Percentiles rank a stretch among this genome's conserved stretches.
Evolutionary conservation across 116 monocot genomes (phyloP).

Genomic region (Papilionanthe hybrid): DNA sequence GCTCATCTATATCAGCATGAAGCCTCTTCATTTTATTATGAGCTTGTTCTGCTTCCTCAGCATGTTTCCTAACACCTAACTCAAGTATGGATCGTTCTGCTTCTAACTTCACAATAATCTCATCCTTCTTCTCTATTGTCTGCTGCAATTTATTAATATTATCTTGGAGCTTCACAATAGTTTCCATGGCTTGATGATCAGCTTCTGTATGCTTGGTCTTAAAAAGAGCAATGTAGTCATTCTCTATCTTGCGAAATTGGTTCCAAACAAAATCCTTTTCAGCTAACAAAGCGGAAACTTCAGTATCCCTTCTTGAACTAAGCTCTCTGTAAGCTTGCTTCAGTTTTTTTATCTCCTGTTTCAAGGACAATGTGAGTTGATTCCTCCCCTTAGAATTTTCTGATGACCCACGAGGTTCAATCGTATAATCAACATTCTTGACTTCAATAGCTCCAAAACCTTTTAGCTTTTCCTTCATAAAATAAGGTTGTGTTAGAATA

Average conservation of each 20-base stretch:
- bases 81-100: slow-evolving; percentile 23
- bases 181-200: slow-evolving; percentile 44
- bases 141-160: slow-evolving; percentile 34
- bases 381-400: not conserved
- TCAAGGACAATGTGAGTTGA: slow-evolving; percentile 4
- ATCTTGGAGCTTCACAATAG: slow-evolving; percentile 38
- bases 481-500: not conserved
- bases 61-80: slow-evolving; percentile 19
- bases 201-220: slow-evolving; percentile 29
- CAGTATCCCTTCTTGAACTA: slow-evolving; percentile 46
- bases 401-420: not conserved
- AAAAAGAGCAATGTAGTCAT: slow-evolving; percentile 27
- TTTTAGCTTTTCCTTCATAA: slow-evolving; percentile 31
- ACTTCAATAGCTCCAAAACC: slow-evolving; percentile 13
- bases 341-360: slow-evolving; percentile 47
- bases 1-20: not conserved
- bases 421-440: slow-evolving; percentile 1
- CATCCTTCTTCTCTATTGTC: slow-evolving; percentile 33
- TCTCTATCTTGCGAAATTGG: slow-evolving; percentile 75
- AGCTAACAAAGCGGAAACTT: slow-evolving; percentile 55
- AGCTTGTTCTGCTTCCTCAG: slow-evolving; percentile 22
- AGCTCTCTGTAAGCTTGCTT: slow-evolving; percentile 50
- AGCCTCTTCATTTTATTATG: slow-evolving; percentile 25
- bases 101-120: slow-evolving; percentile 34
- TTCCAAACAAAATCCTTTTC: slow-evolving; percentile 94